phyloP scores from a whole-genome alignment of 306 rosid species.

The Dryas drummondii region DNA sequence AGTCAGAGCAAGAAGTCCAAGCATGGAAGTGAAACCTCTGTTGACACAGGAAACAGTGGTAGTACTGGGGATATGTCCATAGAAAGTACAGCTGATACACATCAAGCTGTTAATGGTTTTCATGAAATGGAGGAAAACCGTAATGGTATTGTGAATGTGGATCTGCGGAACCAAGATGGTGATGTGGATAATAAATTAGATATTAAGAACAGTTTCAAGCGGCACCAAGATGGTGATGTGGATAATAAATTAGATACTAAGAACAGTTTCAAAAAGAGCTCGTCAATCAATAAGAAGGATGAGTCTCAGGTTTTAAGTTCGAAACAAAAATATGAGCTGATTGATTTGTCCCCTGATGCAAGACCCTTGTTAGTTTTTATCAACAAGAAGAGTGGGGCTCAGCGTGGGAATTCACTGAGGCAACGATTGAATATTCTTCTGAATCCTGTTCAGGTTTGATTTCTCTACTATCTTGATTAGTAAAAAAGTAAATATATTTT shows the following conservation, averaged over 20 bases:
- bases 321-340: conserved; percentile 73
- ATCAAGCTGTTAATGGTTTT: conserved; percentile 55
- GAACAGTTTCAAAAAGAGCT: conserved; percentile 47
- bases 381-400: conserved; percentile 99
- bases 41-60: conserved; percentile 63
- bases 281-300: conserved; percentile 65
- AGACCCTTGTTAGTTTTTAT: conserved; percentile 90
- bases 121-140: conserved; percentile 56
- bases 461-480: conserved; percentile 25
- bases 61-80: conserved; percentile 55
- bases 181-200: conserved; percentile 52
- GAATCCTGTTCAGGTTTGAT: conserved; percentile 88
- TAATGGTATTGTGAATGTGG: conserved; percentile 46
- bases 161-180: conserved; percentile 54
- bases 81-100: conserved; percentile 68
- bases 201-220: conserved; percentile 45
- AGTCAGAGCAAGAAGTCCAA: conserved; percentile 80
- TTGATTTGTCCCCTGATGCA: conserved; percentile 81
- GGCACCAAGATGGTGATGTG: conserved; percentile 55
- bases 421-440: conserved; percentile 78
- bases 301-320: conserved; percentile 52
- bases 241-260: conserved; percentile 56
- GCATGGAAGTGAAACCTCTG: conserved; percentile 56
- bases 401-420: conserved; percentile 89
- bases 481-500: neutral